These are phyloP conservation scores for Xerocomus spinulosus DNA, from an alignment of 768 basidiomycete species.

Conservation along the genomic window DNA sequence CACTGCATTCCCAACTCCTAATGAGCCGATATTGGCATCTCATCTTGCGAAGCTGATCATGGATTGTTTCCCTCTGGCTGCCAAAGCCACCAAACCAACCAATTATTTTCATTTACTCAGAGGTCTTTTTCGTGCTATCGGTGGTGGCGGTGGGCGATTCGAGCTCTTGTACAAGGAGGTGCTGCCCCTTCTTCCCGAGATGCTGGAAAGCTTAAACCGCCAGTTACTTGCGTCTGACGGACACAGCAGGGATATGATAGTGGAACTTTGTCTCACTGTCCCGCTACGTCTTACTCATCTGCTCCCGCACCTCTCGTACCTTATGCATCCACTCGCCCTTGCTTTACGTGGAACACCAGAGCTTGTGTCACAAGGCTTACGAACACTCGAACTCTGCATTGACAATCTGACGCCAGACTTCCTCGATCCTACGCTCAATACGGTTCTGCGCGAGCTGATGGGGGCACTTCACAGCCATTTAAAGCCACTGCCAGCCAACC, in stretches of 20 bases:
- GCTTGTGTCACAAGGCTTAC: slow-evolving; percentile 89
- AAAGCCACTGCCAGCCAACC: slow-evolving; percentile 83
- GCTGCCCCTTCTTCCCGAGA: slow-evolving; percentile 90
- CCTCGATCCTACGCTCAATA: slow-evolving; percentile 91
- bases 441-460: slow-evolving; percentile 91
- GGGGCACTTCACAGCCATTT: slow-evolving; percentile 88
- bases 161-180: slow-evolving; percentile 96
- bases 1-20: slow-evolving; percentile 60
- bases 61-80: slow-evolving; percentile 92
- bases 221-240: slow-evolving; percentile 84
- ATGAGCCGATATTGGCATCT: slow-evolving; percentile 90
- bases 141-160: slow-evolving; percentile 88
- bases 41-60: slow-evolving; percentile 92
- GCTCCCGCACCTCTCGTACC: slow-evolving; percentile 87
- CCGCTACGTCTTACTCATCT: slow-evolving; percentile 93
- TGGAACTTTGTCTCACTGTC: slow-evolving; percentile 95
- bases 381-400: slow-evolving; percentile 97
- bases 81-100: slow-evolving; percentile 84
- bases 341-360: slow-evolving; percentile 86
- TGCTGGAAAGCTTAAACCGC: slow-evolving; percentile 91
- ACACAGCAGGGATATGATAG: slow-evolving; percentile 84
- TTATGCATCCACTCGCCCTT: slow-evolving; percentile 94
- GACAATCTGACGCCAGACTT: slow-evolving; percentile 98
- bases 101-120: slow-evolving; percentile 92
- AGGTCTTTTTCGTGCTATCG: slow-evolving; percentile 89